Percentiles rank a stretch among this genome's conserved stretches.
These are phyloP conservation scores for Trichoderma koningiopsis DNA, from an alignment of 2,329 filamentous ascomycete genomes.

Conservation along the genomic window DNA sequence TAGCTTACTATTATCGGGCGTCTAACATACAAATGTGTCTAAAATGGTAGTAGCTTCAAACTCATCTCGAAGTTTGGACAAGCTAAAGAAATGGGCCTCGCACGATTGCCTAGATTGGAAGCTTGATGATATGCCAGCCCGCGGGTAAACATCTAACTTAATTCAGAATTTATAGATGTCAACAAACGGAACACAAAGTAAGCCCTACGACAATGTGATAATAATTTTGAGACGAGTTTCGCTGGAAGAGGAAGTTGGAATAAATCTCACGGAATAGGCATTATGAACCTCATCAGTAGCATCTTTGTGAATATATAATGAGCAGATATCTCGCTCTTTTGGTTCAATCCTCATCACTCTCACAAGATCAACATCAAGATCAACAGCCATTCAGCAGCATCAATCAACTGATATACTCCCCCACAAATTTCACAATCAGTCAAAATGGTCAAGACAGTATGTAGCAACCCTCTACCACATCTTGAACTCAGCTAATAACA, in stretches of 20 bases:
- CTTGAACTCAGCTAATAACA: background rate
- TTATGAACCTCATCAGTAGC: background rate
- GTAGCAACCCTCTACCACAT: background rate
- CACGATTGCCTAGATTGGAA: background rate
- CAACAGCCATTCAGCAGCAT: background rate
- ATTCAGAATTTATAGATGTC: background rate
- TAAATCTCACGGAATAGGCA: background rate
- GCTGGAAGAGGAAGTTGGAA: background rate
- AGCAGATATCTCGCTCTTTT: background rate
- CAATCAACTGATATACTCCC: background rate
- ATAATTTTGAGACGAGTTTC: background rate
- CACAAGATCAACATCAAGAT: background rate
- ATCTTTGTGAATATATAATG: background rate
- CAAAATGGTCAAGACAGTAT: constrained; percentile 19
- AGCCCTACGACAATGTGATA: background rate
- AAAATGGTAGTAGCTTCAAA: background rate
- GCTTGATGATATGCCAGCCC: background rate
- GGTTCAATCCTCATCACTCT: background rate
- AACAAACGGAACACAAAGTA: background rate
- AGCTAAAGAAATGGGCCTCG: background rate
- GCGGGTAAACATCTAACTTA: background rate
- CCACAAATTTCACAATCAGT: background rate
- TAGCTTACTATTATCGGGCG: background rate
- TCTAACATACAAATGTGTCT: background rate
- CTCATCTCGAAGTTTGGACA: background rate